Base-by-base conservation (phyloP, 2,329 filamentous ascomycete genomes). In the Emydomyces testavorans region DNA sequence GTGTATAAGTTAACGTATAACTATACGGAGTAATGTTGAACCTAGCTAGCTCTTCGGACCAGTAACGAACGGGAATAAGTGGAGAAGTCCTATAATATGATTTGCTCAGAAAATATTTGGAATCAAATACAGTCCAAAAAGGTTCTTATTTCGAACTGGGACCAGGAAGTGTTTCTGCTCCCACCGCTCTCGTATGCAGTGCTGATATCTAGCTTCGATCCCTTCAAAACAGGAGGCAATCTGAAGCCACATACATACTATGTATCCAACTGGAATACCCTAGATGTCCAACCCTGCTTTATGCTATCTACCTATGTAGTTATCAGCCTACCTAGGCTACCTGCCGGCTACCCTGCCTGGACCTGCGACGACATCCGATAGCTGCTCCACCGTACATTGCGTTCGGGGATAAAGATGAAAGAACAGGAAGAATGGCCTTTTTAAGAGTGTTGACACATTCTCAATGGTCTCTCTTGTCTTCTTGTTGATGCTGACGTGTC, bases 21-120 rank as follows among this genome's bases (percentile, higher is more conserved):
- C 63, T 56, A 7, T 73, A 70, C 0, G 74, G 70, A 0, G 74
- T 72, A 44, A 77, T 73, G 0, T 85, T 68, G 50, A 86, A 78
- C 60, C 87, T 81, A 20, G 78, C 83, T 56, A 87, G n/a, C n/a
- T n/a, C n/a, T 86, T 43, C 81, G 78, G 4, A 85, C 77, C 1
- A 87, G 70, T 0, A 86, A 66, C 2, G 80, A 83, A 23, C 70
- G 65, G 0, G 75, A 74, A 38, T 83, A 71, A 0, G 64, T 55
- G 3, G 68, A 69, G 78, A 85, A 83, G 62, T 85, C 77, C 3
- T 73, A 16, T 72, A 70, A 59, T 87, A 87, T 0, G 78, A 76
- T 0, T 72, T 83, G 58, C 87, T 88, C 58, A 87, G 71, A 6
- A 87, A 72, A 58, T 77, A 86, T 53, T 76, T 77, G n/a, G 70